Evolutionary conservation across 768 basidiomycete species (phyloP), one percentile per base, ranked within the genome.

Genomic region (Boletales sp.): DNA sequence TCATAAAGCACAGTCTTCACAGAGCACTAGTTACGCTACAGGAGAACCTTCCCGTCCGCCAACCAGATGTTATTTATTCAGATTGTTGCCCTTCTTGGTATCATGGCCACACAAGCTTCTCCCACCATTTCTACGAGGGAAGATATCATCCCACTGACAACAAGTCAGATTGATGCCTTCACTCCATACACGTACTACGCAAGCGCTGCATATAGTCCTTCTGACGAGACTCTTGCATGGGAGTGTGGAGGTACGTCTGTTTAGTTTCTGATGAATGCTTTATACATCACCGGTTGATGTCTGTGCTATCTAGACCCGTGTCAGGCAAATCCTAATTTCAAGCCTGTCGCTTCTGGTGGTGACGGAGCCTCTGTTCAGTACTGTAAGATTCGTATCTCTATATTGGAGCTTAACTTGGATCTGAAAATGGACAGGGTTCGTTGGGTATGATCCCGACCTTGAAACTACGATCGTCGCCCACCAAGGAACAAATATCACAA

Each of bases 161-260:
- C 65, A 6, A 39, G 72, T 1, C 66, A 81, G 55, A 69, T 81
- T 17, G 51, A 68, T 5, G 25, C 62, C 4, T 82, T 72, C 64
- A 71, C 57, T 28, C 71, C 79, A 0, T 83, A 74, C 63, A 74
- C 77, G 7, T 66, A 66, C 55, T 81, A 75, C 55, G 76, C 81
- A 0, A 70, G 72, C 33, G 69, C 78, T 4, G 77, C 71, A 8
- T 78, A 77, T 59, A 83, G 82, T 50, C 30, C 54, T 8, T 62
- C 77, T 0, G 55, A 68, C 5, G 38, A 57, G 21, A 75, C 72
- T 21, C 51, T 72, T 39, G 65, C 67, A 12, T 83, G 81, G 79
- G 66, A 66, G 31, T 83, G 81, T 63, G 82, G 82, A 62, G 57
- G 80, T 79, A 55, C 56, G 64, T 60, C 11, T 9, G 33, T 17